Base-by-base conservation (phyloP, 2,329 filamentous ascomycete genomes). In the Hymenoscyphus fructigenus region DNA sequence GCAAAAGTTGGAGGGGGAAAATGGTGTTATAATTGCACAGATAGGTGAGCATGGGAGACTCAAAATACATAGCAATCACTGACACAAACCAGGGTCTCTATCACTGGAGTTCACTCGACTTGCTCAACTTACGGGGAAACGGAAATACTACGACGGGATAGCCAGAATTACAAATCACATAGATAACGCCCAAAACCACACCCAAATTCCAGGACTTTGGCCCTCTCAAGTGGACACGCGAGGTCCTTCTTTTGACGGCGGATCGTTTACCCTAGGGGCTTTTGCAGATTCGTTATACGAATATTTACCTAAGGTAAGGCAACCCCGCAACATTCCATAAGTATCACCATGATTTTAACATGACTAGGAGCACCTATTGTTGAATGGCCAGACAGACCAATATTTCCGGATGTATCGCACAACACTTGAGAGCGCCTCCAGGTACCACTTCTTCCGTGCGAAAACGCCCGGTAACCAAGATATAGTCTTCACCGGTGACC, bases 391-490 rank as follows among this genome's bases (percentile, higher is more conserved):
- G 12, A 36, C 34, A 36, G 10, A 36, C 10, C 34, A 36, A 36
- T 36, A 36, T 36, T 14, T 36, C 34, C 34, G 34, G 12, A 36
- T 36, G 34, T 36, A 36, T 36, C 34, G 12, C 2, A 36, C 34
- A 14, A 12, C 34, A 15, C 34, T 36, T 36, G 34, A 36, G 34
- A 36, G 9, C 34, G 85, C 84, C 0, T 84, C 84, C 55, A 77
- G 87, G 61, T 78, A 91, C 68, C 78, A 92, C 2, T 82, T 93
- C 62, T 92, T 88, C 77, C 84, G 87, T 1, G 91, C 90, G 0
- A 87, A 91, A 82, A 83, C 85, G 0, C 85, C 85, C 0, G 78
- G 82, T 3, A 81, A 84, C 56, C 79, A 36, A 36, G 32, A 36
- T 34, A 32, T 58, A 20, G 10, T 77, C 75, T 61, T 77, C 78